These are phyloP conservation scores for Boletus hoseneyae DNA, from an alignment of 1,284 basidiomycete genomes.

Conservation along the genomic window DNA sequence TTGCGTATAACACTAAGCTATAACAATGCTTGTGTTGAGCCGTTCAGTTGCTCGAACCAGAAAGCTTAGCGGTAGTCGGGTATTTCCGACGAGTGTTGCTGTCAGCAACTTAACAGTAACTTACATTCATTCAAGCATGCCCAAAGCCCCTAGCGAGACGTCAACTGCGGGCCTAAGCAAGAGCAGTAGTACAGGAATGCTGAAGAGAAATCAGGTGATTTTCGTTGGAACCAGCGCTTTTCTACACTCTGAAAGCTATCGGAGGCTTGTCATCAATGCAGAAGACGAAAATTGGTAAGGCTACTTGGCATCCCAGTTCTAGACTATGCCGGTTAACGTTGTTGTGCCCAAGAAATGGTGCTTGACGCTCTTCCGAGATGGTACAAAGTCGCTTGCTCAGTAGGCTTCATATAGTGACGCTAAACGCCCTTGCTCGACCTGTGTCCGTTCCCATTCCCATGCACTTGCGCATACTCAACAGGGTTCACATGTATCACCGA, in stretches of 20 bases:
- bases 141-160: constrained; percentile 17
- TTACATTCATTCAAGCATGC: constrained; percentile 19
- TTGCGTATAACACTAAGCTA: neutral
- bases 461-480: constrained; percentile 55
- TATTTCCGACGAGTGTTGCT: neutral
- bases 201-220: constrained; percentile 58
- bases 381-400: constrained; percentile 5
- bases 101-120: too few species aligned
- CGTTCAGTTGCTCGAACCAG: too few species aligned
- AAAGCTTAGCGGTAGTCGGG: too few species aligned
- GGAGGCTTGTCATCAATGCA: constrained; percentile 50
- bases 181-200: constrained; percentile 28
- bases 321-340: neutral
- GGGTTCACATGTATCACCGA: constrained; percentile 46
- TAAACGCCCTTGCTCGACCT: constrained; percentile 67
- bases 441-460: constrained; percentile 59
- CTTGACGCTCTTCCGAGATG: constrained; percentile 18
- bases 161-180: constrained; percentile 2
- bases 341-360: constrained; percentile 58
- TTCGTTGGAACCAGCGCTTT: neutral
- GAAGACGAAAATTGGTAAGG: constrained; percentile 68
- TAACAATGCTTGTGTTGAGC: neutral
- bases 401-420: constrained; percentile 47
- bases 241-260: constrained; percentile 2
- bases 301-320: constrained; percentile 4